phyloP scores from a whole-genome alignment of 2,329 filamentous ascomycete genomes.

The Scedosporium aurantiacum region DNA sequence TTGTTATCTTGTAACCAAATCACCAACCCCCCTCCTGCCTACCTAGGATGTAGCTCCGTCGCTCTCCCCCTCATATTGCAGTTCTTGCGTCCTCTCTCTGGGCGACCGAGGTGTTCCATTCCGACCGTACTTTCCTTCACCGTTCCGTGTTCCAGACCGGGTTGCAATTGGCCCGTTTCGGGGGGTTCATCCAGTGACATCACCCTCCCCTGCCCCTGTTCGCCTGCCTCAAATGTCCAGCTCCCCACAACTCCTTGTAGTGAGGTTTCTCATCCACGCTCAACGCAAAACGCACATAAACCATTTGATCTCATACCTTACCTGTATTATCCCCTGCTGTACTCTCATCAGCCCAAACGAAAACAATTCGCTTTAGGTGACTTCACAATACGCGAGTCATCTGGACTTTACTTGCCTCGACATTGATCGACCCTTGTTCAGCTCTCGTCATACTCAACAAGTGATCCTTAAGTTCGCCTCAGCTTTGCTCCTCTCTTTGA shows the following conservation, averaged over 20 bases:
- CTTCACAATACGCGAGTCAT: not conserved
- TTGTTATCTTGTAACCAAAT: not conserved
- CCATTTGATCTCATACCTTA: not conserved
- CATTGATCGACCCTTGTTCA: not conserved
- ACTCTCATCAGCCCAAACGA: not conserved
- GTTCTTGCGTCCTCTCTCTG: not conserved
- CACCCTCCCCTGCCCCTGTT: not conserved
- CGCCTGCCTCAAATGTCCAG: not conserved
- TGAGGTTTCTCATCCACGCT: not conserved
- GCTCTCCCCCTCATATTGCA: not conserved
- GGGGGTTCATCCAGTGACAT: not conserved
- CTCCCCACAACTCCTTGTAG: not conserved
- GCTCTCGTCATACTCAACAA: not conserved
- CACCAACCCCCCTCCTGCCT: not conserved
- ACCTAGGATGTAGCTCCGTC: not conserved
- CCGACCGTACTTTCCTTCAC: not conserved
- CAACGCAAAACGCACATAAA: not conserved
- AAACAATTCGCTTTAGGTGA: not conserved
- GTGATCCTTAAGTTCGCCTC: not conserved
- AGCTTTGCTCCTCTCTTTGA: not conserved
- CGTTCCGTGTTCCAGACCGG: not conserved
- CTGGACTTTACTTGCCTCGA: not conserved
- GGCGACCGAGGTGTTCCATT: not conserved
- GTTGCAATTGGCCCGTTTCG: not conserved
- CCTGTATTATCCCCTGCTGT: not conserved